phyloP scores from a whole-genome alignment of 129 eudicot genomes.

The Rutidosis leptorrhynchoides region DNA sequence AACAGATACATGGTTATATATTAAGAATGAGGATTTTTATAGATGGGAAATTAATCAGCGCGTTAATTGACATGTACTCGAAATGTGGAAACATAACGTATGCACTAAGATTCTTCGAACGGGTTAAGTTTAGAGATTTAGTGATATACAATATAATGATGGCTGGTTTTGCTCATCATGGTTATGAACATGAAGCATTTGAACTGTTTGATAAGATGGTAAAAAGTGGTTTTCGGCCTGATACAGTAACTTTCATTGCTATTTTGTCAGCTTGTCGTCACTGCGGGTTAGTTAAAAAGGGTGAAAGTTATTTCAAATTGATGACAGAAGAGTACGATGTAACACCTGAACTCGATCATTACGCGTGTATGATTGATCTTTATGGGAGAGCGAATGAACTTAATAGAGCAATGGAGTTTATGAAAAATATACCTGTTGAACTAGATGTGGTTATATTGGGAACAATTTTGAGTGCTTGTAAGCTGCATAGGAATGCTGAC shows the following conservation, averaged over 20 bases:
- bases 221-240: constrained; percentile 39
- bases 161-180: constrained; percentile 87
- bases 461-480: constrained; percentile 70
- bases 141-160: constrained; percentile 78
- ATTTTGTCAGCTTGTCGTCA: constrained; percentile 88
- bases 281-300: constrained; percentile 57
- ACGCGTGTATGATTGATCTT: constrained; percentile 88
- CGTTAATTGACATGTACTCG: constrained; percentile 77
- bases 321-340: constrained; percentile 59
- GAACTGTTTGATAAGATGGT: constrained; percentile 32
- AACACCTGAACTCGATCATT: constrained; percentile 75
- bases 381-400: constrained; percentile 71
- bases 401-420: constrained; percentile 52
- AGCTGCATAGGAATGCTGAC: constrained; percentile 48
- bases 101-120: constrained; percentile 48
- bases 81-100: constrained; percentile 72
- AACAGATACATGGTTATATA: constrained; percentile 63
- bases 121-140: constrained; percentile 39
- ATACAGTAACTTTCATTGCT: constrained; percentile 68
- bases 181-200: constrained; percentile 55
- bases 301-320: constrained; percentile 58
- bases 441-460: constrained; percentile 62
- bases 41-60: constrained; percentile 46
- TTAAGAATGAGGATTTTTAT: constrained; percentile 38
- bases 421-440: constrained; percentile 61